These are phyloP conservation scores for Nelumbo lutea DNA, from an alignment of 164 flowering plant species.

Conservation along the genomic window DNA sequence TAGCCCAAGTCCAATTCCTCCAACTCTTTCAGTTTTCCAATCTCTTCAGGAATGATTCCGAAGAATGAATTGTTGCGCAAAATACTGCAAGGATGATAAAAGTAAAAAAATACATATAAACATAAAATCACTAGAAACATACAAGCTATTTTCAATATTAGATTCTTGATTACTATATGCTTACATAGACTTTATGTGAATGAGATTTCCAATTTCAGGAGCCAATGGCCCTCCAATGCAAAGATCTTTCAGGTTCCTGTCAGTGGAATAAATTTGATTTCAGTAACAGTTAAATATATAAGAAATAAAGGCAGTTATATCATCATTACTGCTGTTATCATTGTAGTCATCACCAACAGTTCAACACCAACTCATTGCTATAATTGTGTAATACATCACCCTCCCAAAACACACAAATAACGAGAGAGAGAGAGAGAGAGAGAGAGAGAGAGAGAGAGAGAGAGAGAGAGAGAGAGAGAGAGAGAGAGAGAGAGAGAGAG, in stretches of 20 bases:
- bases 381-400: too few relatives aligned
- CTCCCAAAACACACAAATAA: too few relatives aligned
- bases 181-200: conserved; percentile 71
- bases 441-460: too few relatives aligned
- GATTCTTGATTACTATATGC: conserved; percentile 1
- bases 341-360: too few relatives aligned
- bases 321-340: not conserved
- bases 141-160: not conserved
- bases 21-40: conserved; percentile 47
- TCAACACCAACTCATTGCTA: too few relatives aligned
- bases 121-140: not conserved
- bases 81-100: conserved; percentile 36
- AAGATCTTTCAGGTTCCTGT: conserved; percentile 74
- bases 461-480: too few relatives aligned
- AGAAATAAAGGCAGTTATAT: not conserved
- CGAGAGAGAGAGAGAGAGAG: too few relatives aligned
- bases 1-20: conserved; percentile 58
- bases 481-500: too few relatives aligned
- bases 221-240: conserved; percentile 68
- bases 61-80: conserved; percentile 63
- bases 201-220: conserved; percentile 55
- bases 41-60: conserved; percentile 58
- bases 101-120: not conserved
- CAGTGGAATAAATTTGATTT: conserved; percentile 8
- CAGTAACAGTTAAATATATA: conserved; percentile 10